Conservation (phyloP, 768 basidiomycete genomes). For the Multifurca ochricompacta region DNA sequence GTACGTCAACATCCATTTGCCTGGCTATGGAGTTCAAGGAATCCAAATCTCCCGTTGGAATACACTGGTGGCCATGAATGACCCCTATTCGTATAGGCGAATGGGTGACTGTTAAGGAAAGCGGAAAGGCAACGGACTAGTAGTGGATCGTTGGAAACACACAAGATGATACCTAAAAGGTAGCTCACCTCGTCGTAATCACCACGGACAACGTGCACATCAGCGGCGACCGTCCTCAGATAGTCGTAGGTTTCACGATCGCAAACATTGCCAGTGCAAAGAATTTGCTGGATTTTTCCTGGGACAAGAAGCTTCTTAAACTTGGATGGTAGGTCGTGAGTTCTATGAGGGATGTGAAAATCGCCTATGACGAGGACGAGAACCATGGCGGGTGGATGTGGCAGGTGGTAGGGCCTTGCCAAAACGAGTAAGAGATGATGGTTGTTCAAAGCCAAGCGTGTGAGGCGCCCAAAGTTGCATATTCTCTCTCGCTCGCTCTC, state of each 20-base stretch:
- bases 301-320: conserved; percentile 87
- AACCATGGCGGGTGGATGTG: conserved; percentile 45
- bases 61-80: conserved; percentile 88
- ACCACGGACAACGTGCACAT: conserved; percentile 85
- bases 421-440: too few species aligned
- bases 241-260: conserved; percentile 98
- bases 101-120: conserved; percentile 74
- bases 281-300: conserved; percentile 96
- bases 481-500: not conserved
- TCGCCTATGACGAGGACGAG: conserved; percentile 97
- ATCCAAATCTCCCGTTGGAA: conserved; percentile 89
- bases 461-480: not conserved
- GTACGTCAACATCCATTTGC: conserved; percentile 96
- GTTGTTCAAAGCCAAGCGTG: too few species aligned
- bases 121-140: conserved; percentile 65
- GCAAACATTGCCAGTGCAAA: conserved; percentile 96
- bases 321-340: conserved; percentile 87
- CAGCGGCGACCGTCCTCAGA: conserved; percentile 86
- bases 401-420: not conserved
- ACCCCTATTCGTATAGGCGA: conserved; percentile 85
- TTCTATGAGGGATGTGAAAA: conserved; percentile 88
- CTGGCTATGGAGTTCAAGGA: conserved; percentile 81
- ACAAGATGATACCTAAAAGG: not conserved
- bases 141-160: not conserved
- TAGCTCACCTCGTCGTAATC: conserved; percentile 86